Conservation (phyloP, 768 basidiomycete genomes). For the Dioszegia crocea region DNA sequence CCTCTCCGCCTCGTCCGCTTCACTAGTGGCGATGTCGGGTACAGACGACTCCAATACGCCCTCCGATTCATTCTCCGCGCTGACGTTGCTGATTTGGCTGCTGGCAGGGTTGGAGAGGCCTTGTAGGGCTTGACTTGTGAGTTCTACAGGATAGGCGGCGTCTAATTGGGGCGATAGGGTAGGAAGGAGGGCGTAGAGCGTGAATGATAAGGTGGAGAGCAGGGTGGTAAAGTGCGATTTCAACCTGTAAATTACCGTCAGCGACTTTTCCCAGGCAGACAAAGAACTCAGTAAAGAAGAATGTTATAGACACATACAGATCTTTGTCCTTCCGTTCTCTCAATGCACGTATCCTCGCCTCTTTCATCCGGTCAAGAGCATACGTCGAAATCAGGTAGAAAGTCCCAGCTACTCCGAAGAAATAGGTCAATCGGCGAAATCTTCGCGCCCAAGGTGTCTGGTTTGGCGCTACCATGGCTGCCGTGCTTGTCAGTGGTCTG, state of each 20-base stretch:
- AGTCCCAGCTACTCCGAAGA: slow-evolving; percentile 30
- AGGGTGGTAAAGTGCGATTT: slow-evolving; percentile 44
- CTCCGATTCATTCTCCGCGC: background rate
- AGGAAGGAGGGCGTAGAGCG: slow-evolving; percentile 47
- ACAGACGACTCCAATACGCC: slow-evolving; percentile 2
- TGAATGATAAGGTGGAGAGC: slow-evolving; percentile 47
- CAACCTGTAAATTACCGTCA: slow-evolving; percentile 15
- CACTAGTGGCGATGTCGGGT: slow-evolving; percentile 6
- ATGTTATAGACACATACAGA: slow-evolving; percentile 22
- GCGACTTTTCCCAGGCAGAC: background rate
- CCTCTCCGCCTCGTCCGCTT: background rate
- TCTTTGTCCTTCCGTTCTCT: slow-evolving; percentile 31
- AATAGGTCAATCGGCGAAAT: slow-evolving; percentile 21
- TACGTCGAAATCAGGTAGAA: slow-evolving; percentile 33
- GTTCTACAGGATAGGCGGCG: slow-evolving; percentile 39
- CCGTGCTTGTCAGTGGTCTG: background rate
- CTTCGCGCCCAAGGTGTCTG: slow-evolving; percentile 30
- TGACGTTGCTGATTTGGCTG: slow-evolving; percentile 6
- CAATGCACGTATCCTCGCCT: slow-evolving; percentile 24
- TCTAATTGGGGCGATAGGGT: slow-evolving; percentile 41
- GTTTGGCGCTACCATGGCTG: background rate
- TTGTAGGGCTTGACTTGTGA: slow-evolving; percentile 35
- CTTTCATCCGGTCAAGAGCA: slow-evolving; percentile 32
- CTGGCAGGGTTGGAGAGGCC: slow-evolving; percentile 11
- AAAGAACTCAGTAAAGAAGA: background rate